Conservation (phyloP, 352 stramenopile genomes). For the Globisporangium cystogenes region DNA sequence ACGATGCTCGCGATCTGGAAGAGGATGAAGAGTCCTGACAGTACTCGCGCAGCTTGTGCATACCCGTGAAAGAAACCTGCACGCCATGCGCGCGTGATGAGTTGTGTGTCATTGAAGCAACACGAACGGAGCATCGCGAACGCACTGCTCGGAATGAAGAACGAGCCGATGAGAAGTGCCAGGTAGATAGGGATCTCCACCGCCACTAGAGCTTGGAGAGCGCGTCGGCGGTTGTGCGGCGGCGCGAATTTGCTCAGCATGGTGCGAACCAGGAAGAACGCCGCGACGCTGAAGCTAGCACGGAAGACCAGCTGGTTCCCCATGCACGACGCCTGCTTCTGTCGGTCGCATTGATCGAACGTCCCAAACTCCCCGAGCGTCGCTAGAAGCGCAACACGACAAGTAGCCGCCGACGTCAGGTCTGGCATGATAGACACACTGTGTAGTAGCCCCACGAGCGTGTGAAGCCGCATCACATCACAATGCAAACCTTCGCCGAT, state of each 20-base stretch:
- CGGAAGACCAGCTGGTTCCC: conserved; percentile 76
- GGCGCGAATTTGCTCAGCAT: conserved; percentile 38
- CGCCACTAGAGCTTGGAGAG: conserved; percentile 25
- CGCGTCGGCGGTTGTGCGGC: conserved; percentile 13
- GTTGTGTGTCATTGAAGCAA: no score
- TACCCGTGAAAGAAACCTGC: conserved; percentile 67
- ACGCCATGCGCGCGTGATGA: no score
- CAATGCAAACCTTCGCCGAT: conserved; percentile 42
- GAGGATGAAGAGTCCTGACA: conserved; percentile 68
- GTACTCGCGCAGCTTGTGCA: conserved; percentile 40
- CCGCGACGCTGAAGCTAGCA: conserved; percentile 51
- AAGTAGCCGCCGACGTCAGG: background rate
- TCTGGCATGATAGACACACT: background rate
- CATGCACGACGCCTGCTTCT: conserved; percentile 33
- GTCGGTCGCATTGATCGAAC: conserved; percentile 46
- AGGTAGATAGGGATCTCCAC: conserved; percentile 46
- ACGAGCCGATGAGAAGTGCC: conserved; percentile 52
- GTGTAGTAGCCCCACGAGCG: no score
- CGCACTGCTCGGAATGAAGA: conserved; percentile 68
- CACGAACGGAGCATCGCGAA: background rate
- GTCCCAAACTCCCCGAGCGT: conserved; percentile 49
- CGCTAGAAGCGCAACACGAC: background rate
- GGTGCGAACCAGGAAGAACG: conserved; percentile 49
- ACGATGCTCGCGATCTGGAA: conserved; percentile 80
- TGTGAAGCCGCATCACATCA: no score